phyloP scores from a whole-genome alignment of 2,329 filamentous ascomycete genomes.

The Verticillium dahliae region DNA sequence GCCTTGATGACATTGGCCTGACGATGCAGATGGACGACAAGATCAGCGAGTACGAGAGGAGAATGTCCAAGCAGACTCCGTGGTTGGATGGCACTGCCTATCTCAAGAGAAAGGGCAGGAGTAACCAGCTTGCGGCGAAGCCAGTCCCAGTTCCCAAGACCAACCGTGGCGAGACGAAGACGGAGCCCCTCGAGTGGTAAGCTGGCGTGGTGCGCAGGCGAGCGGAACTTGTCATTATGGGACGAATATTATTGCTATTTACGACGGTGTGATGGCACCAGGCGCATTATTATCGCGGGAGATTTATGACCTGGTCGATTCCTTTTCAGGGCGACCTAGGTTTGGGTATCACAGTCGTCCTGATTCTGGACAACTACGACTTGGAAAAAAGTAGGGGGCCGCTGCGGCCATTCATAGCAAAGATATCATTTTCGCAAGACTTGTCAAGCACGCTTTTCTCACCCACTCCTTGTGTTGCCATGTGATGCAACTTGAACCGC shows the following conservation, averaged over 20 bases:
- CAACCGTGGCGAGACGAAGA: slow-evolving; percentile 77
- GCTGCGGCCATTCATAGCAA: background rate
- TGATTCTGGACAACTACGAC: background rate
- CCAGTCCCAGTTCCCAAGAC: slow-evolving; percentile 74
- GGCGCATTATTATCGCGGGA: background rate
- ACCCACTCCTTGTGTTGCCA: background rate
- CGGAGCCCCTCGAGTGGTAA: slow-evolving; percentile 87
- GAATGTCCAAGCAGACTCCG: slow-evolving; percentile 70
- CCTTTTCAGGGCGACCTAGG: background rate
- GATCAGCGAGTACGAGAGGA: slow-evolving; percentile 76
- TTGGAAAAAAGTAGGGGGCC: background rate
- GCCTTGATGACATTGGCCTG: slow-evolving; percentile 89
- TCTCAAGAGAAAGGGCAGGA: slow-evolving; percentile 53
- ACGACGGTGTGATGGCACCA: background rate
- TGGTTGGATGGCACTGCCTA: slow-evolving; percentile 90
- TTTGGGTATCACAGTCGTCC: background rate
- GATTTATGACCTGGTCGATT: background rate
- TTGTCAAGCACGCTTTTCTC: background rate
- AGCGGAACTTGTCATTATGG: slow-evolving; percentile 6
- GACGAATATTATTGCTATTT: slow-evolving; percentile 1
- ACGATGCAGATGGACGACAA: slow-evolving; percentile 90
- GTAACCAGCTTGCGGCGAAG: slow-evolving; percentile 50
- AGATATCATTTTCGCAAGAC: background rate
- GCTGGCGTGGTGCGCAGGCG: background rate
- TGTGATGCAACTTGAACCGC: background rate